These are phyloP conservation scores for Alloteropsis semialata DNA, from an alignment of 176 grass and related monocot species.

Conservation along the genomic window DNA sequence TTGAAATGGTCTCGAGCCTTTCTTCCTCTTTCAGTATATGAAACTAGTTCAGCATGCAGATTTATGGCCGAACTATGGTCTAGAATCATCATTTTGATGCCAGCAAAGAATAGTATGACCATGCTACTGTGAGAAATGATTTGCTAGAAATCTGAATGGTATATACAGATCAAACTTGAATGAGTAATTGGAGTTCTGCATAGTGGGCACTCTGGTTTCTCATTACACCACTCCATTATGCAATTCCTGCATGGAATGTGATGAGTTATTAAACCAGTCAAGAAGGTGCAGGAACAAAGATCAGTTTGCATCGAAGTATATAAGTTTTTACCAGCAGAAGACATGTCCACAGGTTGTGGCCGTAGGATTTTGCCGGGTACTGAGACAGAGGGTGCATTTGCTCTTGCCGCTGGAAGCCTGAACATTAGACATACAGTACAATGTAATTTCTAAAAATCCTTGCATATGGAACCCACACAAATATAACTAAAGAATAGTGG, in stretches of 20 bases:
- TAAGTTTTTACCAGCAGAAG: slow-evolving; percentile 82
- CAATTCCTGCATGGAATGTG: slow-evolving; percentile 68
- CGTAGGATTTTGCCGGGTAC: slow-evolving; percentile 85
- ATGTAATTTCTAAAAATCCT: neutral
- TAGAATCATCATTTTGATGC: neutral
- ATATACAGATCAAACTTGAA: slow-evolving; percentile 93
- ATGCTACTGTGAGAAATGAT: neutral
- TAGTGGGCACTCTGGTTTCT: slow-evolving; percentile 96
- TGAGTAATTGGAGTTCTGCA: slow-evolving; percentile 86
- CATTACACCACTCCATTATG: slow-evolving; percentile 99
- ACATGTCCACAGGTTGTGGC: slow-evolving; percentile 93
- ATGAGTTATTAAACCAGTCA: slow-evolving; percentile 18
- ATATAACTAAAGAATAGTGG: neutral
- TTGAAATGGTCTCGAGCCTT: neutral
- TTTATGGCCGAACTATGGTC: neutral
- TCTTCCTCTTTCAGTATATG: neutral
- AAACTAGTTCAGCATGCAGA: neutral
- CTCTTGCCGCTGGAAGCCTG: slow-evolving; percentile 59
- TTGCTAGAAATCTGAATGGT: slow-evolving; percentile 91
- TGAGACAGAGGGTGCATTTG: slow-evolving; percentile 96
- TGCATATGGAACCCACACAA: neutral
- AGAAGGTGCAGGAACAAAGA: neutral
- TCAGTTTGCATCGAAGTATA: neutral
- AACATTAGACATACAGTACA: slow-evolving; percentile 33
- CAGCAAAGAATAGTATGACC: neutral